A percentile compares a stretch with the other conserved stretches of the same genome.
phyloP scores from a whole-genome alignment of 108 stramenopile species.

The Schizochytrium sp. region DNA sequence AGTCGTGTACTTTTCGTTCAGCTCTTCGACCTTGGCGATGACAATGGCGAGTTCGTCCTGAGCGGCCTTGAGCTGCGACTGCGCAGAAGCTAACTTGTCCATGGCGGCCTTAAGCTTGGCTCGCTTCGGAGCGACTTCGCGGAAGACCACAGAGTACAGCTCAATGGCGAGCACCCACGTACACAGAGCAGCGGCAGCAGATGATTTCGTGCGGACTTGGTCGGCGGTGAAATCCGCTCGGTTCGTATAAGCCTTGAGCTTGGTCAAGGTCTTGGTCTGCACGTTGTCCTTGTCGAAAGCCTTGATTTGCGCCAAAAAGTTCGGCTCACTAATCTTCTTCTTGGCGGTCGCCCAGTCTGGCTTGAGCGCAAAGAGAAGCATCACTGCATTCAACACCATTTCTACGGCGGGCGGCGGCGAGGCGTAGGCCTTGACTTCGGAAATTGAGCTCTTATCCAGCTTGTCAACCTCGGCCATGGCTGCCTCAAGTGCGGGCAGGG shows the following conservation, averaged over 20 bases:
- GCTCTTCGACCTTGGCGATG: constrained; percentile 35
- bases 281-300: constrained; percentile 59
- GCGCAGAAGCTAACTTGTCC: constrained; percentile 43
- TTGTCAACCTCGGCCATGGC: constrained; percentile 65
- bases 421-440: constrained; percentile 57
- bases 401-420: constrained; percentile 52
- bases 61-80: constrained; percentile 43
- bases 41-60: constrained; percentile 50
- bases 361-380: constrained; percentile 48
- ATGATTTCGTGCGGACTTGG: constrained; percentile 40
- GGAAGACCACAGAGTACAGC: constrained; percentile 51
- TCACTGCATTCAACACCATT: constrained; percentile 48
- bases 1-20: constrained; percentile 31
- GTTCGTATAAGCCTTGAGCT: constrained; percentile 50
- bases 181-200: constrained; percentile 57
- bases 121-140: constrained; percentile 61
- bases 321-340: constrained; percentile 41
- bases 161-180: constrained; percentile 62
- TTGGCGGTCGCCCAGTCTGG: constrained; percentile 61
- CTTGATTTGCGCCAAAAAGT: constrained; percentile 47
- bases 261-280: constrained; percentile 38
- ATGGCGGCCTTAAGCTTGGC: constrained; percentile 45
- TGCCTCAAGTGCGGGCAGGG: constrained; percentile 53
- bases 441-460: constrained; percentile 51
- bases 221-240: constrained; percentile 46